Evolutionary conservation across 2,329 filamentous ascomycete species (phyloP), one percentile per base, ranked within the genome.

Genomic region (Nigrospora sphaerica): DNA sequence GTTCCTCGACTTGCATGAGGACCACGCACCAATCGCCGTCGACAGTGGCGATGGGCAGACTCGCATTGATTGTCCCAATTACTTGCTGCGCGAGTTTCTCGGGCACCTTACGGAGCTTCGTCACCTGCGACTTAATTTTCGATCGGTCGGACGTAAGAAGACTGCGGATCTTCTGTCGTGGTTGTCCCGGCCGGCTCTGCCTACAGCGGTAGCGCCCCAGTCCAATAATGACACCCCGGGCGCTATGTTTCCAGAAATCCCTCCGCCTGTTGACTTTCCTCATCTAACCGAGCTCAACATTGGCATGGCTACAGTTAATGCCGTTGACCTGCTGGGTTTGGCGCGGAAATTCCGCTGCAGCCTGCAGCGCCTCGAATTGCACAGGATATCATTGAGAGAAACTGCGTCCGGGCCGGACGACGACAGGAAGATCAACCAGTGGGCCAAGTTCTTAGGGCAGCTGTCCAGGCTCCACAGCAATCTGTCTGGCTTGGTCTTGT

Each of bases 101-200:
- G 54, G 56, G 1, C 58, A 58, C 28, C 57, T 67, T 1, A 49
- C 60, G 4, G 73, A 74, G 16, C 49, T 83, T 6, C 66, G 67
- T 31, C 72, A 78, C 52, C 63, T 83, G 6, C 70, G 79, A 3
- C 55, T 82, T 38, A 82, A 81, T 52, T 73, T 76, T 31, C 51
- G 55, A 12, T 11, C 32, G 9, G 47, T 44, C 9, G 18, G 47
- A 0, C 16, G 46, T 4, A 16, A 46, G 5, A 46, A 54, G 3
- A 46, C 57, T 2, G 51, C 57, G 0, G 52, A 57, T 1, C 52
- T 77, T 12, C 46, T 78, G 3, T 28, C 53, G 12, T 78, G 64
- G 71, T 56, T 74, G 11, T 61, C 56, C 47, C 50, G 3, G 41
- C 40, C 5, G 12, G 38, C 10, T n/a, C 28, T 35, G 33, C 41